Base-by-base conservation (phyloP, 495 filamentous ascomycete species). In the Peziza echinospora region DNA sequence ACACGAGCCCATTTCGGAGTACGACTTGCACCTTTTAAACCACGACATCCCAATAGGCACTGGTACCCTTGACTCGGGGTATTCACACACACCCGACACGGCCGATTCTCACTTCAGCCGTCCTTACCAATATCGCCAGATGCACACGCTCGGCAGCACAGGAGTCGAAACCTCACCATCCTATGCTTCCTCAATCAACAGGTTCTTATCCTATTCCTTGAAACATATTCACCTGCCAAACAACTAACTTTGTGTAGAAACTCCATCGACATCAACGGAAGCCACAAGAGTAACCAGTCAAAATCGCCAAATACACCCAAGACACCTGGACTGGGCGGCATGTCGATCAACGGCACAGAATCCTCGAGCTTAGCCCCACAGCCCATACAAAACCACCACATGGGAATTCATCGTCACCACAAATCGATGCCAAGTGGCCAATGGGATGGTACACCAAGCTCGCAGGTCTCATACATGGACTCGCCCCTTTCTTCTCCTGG, bases 11-110 rank as follows among this genome's bases (percentile, higher is more conserved):
- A 11, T 37, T 37, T 3, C 3, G 13, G 30, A 6, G 30, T 37
- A 37, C 6, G 6, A 5, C 3, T 13, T 37, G 6, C 30, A 37
- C 28, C 16, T 34, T 9, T 9, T 34, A 16, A 34, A 34, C 30
- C 30, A 37, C 3, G 6, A 37, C 30, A 17, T 5, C 30, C 2
- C 30, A 11, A 11, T 37, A 2, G 30, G 3, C 2, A 37, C 3
- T 37, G 30, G 30, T 37, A 37, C 30, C 45, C 49, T 55, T 16
- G 53, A 70, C 16, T 70, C 77, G 39, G 66, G 77, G 47, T 82
- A 73, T 60, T 82, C 79, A 6, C 71, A 75, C 52, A 81, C 76
- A 7, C 79, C 78, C 11, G 79, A 82, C 34, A 76, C 78, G 6
- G 78, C 78, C 51, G 71, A 78, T 52, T 81, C 77, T 53, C 78